Base-by-base conservation (phyloP, 352 stramenopile genomes). In the Pythium rishiriense region DNA sequence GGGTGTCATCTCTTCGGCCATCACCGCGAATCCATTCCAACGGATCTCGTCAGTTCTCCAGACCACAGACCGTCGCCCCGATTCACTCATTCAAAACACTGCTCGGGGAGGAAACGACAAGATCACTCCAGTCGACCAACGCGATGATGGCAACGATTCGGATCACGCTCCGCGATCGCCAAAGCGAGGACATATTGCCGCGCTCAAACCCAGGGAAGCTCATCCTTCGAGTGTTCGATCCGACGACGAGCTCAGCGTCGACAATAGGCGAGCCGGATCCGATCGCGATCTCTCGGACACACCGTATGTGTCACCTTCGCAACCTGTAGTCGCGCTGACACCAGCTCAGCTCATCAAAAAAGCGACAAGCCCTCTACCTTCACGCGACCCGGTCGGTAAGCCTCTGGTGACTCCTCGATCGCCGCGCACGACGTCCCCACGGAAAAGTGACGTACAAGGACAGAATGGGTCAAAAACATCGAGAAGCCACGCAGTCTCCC, bases 291-390 rank as follows among this genome's bases (percentile, higher is more conserved):
- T 35, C 1, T 41, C 45, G 7, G 60, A 62, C 21, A 19, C 25
- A 11, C 14, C 50, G n/a, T 72, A 58, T 28, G 31, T 48, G 1
- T 58, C 51, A 15, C 46, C 51, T 0, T 31, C 24, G 17, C 7
- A 61, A 15, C 66, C 75, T 17, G 76, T 83, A 8, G 68, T 87
- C 25, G 73, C 76, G 0, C 46, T 90, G 4, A 79, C 75, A 29
- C 73, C 81, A 6, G 72, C 79, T 19, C 71, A 88, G 55, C 47
- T 88, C 5, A 53, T 85, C n/a, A 77, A 75, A 56, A 89, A 81
- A 53, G 70, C 73, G 14, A 84, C 65, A 6, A 74, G 64, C 29
- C 72, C 59, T 4, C n/a, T 59, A 1, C 35, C 72, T 21, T 59
- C 62, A 15, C 60, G 26, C 43, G 41, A 54, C 45, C 52, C 24